Evolutionary conservation across 345 rosid species (phyloP), one percentile per base, ranked within the genome.

Genomic region (Xanthoceras sorbifolium): DNA sequence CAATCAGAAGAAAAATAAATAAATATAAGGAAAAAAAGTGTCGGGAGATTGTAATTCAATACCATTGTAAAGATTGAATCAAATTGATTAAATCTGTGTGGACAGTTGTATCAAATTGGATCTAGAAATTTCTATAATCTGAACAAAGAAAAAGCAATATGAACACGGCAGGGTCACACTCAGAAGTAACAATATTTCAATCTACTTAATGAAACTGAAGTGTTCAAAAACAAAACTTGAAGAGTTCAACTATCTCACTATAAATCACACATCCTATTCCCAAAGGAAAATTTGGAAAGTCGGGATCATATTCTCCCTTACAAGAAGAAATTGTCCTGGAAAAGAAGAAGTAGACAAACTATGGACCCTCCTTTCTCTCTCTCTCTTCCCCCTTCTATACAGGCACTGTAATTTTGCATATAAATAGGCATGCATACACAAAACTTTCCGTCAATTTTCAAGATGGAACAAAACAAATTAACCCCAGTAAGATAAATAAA

Each of bases 1-100:
- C 66, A 79, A 69, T 80, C 5, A 57, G 18, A 42, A 65, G 48
- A 74, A 48, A 25, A 20, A 17, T 20, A 64, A 65, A 54, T 26
- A n/a, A 12, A 50, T 9, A 48, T 23, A 52, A 25, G 40, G 20
- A 44, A 26, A n/a, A 69, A 64, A 52, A 44, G 3, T 7, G 28
- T 55, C 61, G 32, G 26, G 22, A 18, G 42, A 42, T n/a, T n/a
- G 46, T 42, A 29, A 75, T 11, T 42, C 69, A 46, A 26, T 50
- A 62, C 3, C 20, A 15, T 28, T 59, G 32, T 9, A 9, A 15
- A 69, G 8, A 50, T 29, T 70, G 29, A 48, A 38, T 15, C 34
- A 57, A 2, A 9, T 55, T 57, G 6, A 9, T 57, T 42, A 2
- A 42, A 42, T 71, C 28, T 36, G 23, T 3, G 64, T 36, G 48